Percentiles rank a stretch among this genome's conserved stretches.
Evolutionary conservation across 2,329 filamentous ascomycete genomes (phyloP).

Genomic region (Trichoderma cornu-damae): DNA sequence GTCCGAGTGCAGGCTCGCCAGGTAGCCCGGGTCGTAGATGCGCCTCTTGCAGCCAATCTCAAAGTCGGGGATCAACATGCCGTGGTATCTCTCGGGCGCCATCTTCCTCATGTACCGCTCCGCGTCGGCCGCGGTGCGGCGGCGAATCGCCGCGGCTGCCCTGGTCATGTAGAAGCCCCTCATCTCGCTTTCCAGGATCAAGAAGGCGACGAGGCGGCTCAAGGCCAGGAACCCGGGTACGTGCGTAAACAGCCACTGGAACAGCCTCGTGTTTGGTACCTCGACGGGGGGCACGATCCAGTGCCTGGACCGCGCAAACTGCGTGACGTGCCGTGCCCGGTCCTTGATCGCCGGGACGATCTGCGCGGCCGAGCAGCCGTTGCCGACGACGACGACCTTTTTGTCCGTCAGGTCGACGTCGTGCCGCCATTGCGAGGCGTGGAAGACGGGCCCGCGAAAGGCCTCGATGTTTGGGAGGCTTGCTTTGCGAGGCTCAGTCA

Average conservation of each 20-base stretch:
- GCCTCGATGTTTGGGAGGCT: conserved; percentile 44
- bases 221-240: conserved; percentile 44
- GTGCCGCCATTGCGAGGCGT: conserved; percentile 52
- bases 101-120: conserved; percentile 40
- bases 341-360: conserved; percentile 43
- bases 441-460: conserved; percentile 51
- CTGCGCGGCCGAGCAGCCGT: conserved; percentile 51
- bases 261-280: conserved; percentile 18
- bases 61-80: conserved; percentile 58
- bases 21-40: conserved; percentile 54
- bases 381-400: conserved; percentile 50
- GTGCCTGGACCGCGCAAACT: conserved; percentile 40
- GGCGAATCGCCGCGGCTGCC: conserved; percentile 32
- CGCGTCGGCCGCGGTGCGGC: conserved; percentile 33
- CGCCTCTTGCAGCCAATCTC: conserved; percentile 60
- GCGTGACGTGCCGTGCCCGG: conserved; percentile 34
- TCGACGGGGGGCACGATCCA: conserved; percentile 38
- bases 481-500: conserved; percentile 32
- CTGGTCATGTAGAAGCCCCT: conserved; percentile 39
- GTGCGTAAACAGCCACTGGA: conserved; percentile 36
- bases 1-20: conserved; percentile 45
- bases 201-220: conserved; percentile 40
- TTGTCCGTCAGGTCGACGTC: conserved; percentile 45
- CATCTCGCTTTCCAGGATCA: conserved; percentile 31
- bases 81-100: conserved; percentile 56